These are phyloP conservation scores for Nissolia schottii DNA, from an alignment of 306 rosid genomes.

Conservation along the genomic window DNA sequence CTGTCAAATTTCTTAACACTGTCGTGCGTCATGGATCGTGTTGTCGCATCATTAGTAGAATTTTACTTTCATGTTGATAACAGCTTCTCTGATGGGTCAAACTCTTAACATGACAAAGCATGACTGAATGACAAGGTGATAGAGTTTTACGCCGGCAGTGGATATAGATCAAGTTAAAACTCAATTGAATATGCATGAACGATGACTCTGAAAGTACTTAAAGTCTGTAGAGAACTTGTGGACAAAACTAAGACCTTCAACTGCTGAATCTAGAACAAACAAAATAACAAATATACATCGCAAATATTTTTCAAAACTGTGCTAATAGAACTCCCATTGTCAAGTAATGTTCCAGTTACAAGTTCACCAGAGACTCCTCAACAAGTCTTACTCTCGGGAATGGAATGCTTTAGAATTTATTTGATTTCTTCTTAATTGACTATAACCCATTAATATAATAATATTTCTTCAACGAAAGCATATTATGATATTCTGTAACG, in stretches of 20 bases:
- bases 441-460: not conserved
- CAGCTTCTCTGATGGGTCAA: not conserved
- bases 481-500: not conserved
- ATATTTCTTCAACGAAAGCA: slow-evolving; percentile 4
- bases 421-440: not conserved
- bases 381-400: not conserved
- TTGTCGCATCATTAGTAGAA: not conserved
- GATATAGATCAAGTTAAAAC: not conserved
- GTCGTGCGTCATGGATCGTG: too few species aligned
- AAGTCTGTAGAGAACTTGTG: too few species aligned
- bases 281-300: too few species aligned
- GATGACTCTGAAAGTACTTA: too few species aligned
- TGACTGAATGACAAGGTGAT: not conserved
- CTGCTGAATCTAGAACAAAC: not conserved
- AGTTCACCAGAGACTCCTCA: not conserved
- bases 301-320: not conserved
- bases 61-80: not conserved
- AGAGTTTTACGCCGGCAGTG: not conserved
- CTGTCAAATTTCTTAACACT: not conserved
- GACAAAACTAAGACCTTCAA: not conserved
- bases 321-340: not conserved
- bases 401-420: not conserved
- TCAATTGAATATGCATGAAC: not conserved
- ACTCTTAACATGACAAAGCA: not conserved
- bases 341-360: not conserved